Base-by-base conservation (phyloP, 305 asterid genomes). In the Nicotiana rustica region DNA sequence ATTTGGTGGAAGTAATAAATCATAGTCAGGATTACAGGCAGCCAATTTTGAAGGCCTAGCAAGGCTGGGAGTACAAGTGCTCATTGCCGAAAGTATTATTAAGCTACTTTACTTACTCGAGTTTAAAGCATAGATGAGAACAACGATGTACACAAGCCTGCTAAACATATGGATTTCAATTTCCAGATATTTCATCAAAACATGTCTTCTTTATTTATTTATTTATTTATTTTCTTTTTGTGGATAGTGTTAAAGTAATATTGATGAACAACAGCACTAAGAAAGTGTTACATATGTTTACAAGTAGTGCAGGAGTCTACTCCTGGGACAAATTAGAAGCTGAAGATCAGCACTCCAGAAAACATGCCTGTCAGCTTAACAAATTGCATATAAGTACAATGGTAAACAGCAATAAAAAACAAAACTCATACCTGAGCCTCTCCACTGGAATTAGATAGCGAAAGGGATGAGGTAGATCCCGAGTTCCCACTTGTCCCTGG, bases 361-460 rank as follows among this genome's bases (percentile, higher is more conserved):
- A 71, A 71, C 19, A 44, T 71, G 41, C 10, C 6, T 71, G 41
- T 21, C 8, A 21, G 79, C 62, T 47, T 13, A 71, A 47, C 41
- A 47, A 21, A 47, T 44, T 73, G 79, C 21, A 21, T 47, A 47
- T 1, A 25, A 73, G 62, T 14, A 21, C 61, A 73, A 21, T 21
- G 79, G 33, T 47, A 25, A 47, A 71, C 79, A 73, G 41, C 62
- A 29, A 73, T 6, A 49, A 21, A 13, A 44, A 70, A 47, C 19
- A 71, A 71, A 82, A 69, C 15, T 41, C 67, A 82, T 76, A 96
- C 99, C 98, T 96, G 98, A 33, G 92, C 89, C 86, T 93, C 99
- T 86, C 92, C 97, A 86, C 96, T 95, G 82, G 97, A 95, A 86
- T 91, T 92, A 79, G 98, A 96, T 59, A 91, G 95, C 60, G 98